Conservation (phyloP, 805 yeast genomes). For the Cyberlindnera suaveolens region DNA sequence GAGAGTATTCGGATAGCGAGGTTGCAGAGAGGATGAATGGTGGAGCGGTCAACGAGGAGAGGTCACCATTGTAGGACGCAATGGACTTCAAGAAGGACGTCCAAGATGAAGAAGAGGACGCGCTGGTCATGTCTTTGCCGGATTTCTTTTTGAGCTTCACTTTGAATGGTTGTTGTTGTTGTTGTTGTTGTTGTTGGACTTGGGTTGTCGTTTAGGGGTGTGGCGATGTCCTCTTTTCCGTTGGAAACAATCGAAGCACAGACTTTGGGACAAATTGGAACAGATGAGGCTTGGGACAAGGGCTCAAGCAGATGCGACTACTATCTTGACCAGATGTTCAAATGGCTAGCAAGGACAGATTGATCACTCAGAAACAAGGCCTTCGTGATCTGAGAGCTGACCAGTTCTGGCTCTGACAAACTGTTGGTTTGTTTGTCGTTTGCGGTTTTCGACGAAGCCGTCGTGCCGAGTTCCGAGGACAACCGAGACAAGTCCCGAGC, state of each 20-base stretch:
- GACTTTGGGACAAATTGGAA: too few relatives aligned
- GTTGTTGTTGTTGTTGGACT: background rate
- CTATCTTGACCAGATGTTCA: too few relatives aligned
- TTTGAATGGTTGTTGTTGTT: slow-evolving; percentile 6
- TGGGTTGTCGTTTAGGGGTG: background rate
- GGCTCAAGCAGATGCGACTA: too few relatives aligned
- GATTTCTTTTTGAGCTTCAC: slow-evolving; percentile 18
- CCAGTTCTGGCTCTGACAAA: background rate
- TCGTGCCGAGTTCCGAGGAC: background rate
- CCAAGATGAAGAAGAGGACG: slow-evolving; percentile 56
- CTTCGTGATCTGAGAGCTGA: too few relatives aligned
- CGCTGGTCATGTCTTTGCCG: slow-evolving; percentile 8
- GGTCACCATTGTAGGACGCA: slow-evolving; percentile 89
- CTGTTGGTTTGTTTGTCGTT: background rate
- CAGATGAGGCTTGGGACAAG: too few relatives aligned
- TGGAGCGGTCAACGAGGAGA: slow-evolving; percentile 93
- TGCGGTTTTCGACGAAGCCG: background rate
- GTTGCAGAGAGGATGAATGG: slow-evolving; percentile 92
- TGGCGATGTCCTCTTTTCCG: background rate
- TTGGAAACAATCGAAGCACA: too few relatives aligned
- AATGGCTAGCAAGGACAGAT: too few relatives aligned
- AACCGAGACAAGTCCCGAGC: too few relatives aligned
- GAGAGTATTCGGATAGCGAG: slow-evolving; percentile 85
- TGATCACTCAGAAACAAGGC: too few relatives aligned
- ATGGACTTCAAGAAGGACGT: slow-evolving; percentile 84